Percentiles rank a stretch among this genome's conserved stretches.
phyloP scores from a whole-genome alignment of 805 yeast species.

The Zygotorulaspora florentina region DNA sequence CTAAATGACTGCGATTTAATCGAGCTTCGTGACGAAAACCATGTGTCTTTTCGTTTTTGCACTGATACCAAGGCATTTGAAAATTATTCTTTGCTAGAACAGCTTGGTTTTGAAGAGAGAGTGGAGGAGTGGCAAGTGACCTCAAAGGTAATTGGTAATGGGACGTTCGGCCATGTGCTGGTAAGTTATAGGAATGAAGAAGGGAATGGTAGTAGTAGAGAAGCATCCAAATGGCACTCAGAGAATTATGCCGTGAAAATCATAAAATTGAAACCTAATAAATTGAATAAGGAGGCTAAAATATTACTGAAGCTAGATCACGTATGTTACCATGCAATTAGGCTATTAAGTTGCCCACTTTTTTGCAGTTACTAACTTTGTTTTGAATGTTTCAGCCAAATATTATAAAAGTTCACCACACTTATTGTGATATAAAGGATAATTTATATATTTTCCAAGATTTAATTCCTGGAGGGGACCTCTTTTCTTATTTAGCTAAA shows the following conservation, averaged over 20 bases:
- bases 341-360: not conserved
- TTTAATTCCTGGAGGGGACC: constrained; percentile 53
- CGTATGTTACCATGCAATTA: constrained; percentile 28
- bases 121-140: constrained; percentile 42
- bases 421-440: constrained; percentile 25
- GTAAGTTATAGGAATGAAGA: constrained; percentile 11
- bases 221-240: constrained; percentile 26
- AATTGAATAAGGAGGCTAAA: constrained; percentile 41
- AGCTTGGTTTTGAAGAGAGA: constrained; percentile 20
- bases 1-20: constrained; percentile 40
- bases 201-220: constrained; percentile 18
- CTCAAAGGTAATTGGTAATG: constrained; percentile 45
- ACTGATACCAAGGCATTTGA: constrained; percentile 4
- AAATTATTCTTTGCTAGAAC: constrained; percentile 16
- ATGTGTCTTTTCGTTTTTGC: constrained; percentile 8
- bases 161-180: constrained; percentile 55
- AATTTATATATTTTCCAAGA: constrained; percentile 46
- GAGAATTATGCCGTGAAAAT: constrained; percentile 50
- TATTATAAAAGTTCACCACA: constrained; percentile 43
- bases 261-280: constrained; percentile 31
- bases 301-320: constrained; percentile 40
- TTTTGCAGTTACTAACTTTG: constrained; percentile 6
- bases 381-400: constrained; percentile 38
- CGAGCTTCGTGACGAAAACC: constrained; percentile 29
- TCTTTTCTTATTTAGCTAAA: constrained; percentile 49